Conservation (phyloP, 495 filamentous ascomycete genomes). For the Immersiella caudata region DNA sequence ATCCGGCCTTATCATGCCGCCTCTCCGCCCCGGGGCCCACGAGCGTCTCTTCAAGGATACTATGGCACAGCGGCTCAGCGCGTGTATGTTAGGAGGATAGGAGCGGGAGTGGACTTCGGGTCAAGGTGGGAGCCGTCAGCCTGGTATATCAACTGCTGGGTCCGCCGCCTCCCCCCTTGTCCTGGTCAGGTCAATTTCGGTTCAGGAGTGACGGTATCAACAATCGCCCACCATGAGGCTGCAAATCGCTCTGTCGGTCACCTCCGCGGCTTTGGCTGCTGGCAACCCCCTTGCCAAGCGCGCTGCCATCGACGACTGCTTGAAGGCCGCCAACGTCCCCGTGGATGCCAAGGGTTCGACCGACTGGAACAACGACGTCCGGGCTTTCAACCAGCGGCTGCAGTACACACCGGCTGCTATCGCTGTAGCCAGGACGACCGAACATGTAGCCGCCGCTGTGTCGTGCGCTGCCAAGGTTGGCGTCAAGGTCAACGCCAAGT, state of each 20-base stretch:
- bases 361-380: conserved; percentile 44
- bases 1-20: conserved; percentile 26
- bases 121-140: not conserved
- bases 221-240: conserved; percentile 25
- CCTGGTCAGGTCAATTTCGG: not conserved
- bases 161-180: not conserved
- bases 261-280: conserved; percentile 23
- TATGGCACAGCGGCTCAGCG: not conserved
- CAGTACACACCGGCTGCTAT: conserved; percentile 45
- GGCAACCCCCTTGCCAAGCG: conserved; percentile 30
- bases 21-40: conserved; percentile 26
- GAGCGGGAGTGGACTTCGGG: not conserved
- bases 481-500: conserved; percentile 48
- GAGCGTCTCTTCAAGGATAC: not conserved
- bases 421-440: conserved; percentile 43
- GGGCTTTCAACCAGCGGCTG: conserved; percentile 46
- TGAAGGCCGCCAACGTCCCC: conserved; percentile 38
- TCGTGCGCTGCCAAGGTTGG: conserved; percentile 45
- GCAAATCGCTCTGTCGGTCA: conserved; percentile 19
- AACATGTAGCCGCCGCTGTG: conserved; percentile 48
- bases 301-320: conserved; percentile 47
- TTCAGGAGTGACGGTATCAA: not conserved
- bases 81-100: not conserved
- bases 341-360: conserved; percentile 38
- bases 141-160: conserved; percentile 16